These are phyloP conservation scores for Cryptosporidium viatorum DNA, from an alignment of 169 alveolate species.

Conservation along the genomic window DNA sequence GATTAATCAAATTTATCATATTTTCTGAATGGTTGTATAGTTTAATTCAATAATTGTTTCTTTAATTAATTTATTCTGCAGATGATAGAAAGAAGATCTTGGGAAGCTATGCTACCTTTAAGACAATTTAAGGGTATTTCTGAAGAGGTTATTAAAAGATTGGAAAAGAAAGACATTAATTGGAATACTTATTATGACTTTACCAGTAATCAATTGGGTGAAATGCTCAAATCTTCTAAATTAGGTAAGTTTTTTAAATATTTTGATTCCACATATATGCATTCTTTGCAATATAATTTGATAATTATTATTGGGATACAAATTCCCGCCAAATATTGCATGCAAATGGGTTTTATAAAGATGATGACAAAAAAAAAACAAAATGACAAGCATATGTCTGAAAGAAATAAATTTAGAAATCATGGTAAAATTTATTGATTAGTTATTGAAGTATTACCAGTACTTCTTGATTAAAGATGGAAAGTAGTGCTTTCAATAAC, in stretches of 20 bases:
- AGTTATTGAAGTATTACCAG: constrained; percentile 2
- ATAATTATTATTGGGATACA: background rate
- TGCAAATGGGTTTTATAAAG: constrained; percentile 72
- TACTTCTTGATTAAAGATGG: constrained; percentile 67
- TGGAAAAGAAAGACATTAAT: constrained; percentile 95
- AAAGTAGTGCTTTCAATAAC: constrained; percentile 7
- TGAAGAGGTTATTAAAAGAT: constrained; percentile 93
- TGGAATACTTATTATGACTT: constrained; percentile 96
- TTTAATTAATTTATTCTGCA: background rate
- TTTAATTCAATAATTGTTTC: background rate
- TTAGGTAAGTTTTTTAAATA: constrained; percentile 82
- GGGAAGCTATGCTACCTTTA: constrained; percentile 98
- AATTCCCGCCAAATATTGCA: background rate
- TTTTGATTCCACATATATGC: constrained; percentile 28
- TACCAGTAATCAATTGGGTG: constrained; percentile 93
- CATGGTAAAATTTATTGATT: constrained; percentile 16
- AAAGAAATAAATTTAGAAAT: background rate
- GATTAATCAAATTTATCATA: too few relatives aligned
- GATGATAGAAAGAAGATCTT: constrained; percentile 97
- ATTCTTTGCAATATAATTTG: background rate
- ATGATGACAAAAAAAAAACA: constrained; percentile 44
- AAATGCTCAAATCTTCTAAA: constrained; percentile 91
- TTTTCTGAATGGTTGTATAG: background rate
- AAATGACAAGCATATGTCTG: constrained; percentile 76
- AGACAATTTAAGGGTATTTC: constrained; percentile 96